Base-by-base conservation (phyloP, 805 yeast species). In the Saccharomycopsis fodiens region DNA sequence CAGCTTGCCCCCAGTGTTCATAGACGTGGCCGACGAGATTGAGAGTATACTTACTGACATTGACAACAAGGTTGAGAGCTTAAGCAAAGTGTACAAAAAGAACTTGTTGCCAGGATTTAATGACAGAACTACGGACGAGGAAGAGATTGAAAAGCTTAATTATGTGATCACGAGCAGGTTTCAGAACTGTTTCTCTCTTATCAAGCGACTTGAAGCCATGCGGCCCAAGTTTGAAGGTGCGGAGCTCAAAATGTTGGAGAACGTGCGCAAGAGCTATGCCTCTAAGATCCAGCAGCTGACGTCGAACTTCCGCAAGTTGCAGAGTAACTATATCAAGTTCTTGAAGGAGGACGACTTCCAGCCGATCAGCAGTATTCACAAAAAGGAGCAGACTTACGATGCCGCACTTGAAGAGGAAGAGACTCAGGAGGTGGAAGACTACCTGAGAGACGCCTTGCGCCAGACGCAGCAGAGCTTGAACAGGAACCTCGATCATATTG, bases 31-130 rank as follows among this genome's bases (percentile, higher is more conserved):
- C 10, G 69, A 72, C 37, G 85, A 82, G 45, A 76, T 91, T 13
- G 95, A 88, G 60, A 76, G 69, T 25, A 66, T 74, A 46, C 62
- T 89, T 39, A 60, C 54, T 1, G 67, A 69, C 22, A 78, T 86
- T 32, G 74, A 73, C 38, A 57, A 57, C 21, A 70, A 77, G 50
- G 72, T 85, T 53, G 74, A 71, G 42, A 76, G 74, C 54, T 70
- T 91, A 55, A 79, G 79, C 42, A 72, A 73, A 35, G 63, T 87
- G 30, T 93, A 93, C 61, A 82, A 83, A 60, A 84, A 82, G 63
- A 82, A 88, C 54, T 70, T 91, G 12, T 72, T 93, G 30, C 96
- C 97, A 2, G 93, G 93, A 17, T 85, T 87, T 59, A 81, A 76
- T 54, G 97, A 93, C 62, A 78, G 87, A 50, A 73, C 79, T 13